Evolutionary conservation across 345 rosid genomes (phyloP).

Genomic region (Psidium friedrichsthalianum): DNA sequence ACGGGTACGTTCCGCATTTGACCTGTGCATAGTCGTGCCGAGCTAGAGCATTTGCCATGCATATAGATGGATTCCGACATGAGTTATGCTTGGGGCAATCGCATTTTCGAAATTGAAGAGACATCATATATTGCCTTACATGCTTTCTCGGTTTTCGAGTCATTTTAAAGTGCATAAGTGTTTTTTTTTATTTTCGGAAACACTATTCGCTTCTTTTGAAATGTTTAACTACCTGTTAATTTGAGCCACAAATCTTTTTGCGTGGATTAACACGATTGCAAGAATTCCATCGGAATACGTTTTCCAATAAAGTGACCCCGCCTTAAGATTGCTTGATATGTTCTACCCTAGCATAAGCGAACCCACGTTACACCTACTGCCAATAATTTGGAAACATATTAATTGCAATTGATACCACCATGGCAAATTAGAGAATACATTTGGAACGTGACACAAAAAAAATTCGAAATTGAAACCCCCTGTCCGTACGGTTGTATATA

Average conservation of each 20-base stretch:
- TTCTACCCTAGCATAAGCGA: not conserved
- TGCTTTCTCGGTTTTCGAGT: not conserved
- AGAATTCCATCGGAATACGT: not conserved
- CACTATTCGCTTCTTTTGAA: not conserved
- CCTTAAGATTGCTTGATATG: not conserved
- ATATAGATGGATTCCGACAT: not conserved
- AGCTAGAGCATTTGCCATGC: not conserved
- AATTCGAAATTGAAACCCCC: not conserved
- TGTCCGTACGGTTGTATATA: not conserved
- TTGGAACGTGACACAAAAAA: not conserved
- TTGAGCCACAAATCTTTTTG: not conserved
- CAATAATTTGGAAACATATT: not conserved
- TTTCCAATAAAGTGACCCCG: not conserved
- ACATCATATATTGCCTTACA: not conserved
- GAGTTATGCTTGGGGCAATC: too few species aligned
- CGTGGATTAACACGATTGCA: not conserved
- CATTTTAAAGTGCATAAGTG: not conserved
- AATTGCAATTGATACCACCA: not conserved
- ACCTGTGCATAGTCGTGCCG: not conserved
- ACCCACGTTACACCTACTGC: not conserved
- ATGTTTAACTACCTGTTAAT: not conserved
- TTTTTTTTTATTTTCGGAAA: not conserved
- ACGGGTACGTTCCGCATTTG: not conserved
- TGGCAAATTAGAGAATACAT: not conserved
- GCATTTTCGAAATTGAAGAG: too few species aligned